A percentile compares a stretch with the other conserved stretches of the same genome.
Evolutionary conservation across 23 red algal species (phyloP).

Genomic region (Gracilaria caudata): DNA sequence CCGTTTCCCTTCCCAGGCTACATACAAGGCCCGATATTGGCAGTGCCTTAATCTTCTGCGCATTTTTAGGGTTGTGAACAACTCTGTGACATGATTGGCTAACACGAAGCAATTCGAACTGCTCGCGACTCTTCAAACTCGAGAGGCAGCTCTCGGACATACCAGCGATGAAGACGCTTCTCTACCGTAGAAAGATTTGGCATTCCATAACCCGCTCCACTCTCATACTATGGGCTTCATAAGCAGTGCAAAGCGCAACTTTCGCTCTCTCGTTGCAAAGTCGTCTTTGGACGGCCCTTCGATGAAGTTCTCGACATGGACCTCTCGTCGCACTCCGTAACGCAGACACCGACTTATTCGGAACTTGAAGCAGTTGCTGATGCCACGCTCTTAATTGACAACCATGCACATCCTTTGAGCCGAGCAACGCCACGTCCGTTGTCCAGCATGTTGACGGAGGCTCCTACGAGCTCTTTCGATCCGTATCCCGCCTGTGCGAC

Average conservation of each 20-base stretch:
- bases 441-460: conserved; percentile 50
- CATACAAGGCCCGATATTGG: neutral
- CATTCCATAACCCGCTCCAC: neutral
- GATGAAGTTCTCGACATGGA: conserved; percentile 26
- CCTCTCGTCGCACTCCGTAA: conserved; percentile 18
- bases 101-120: neutral
- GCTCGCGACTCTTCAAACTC: conserved; percentile 17
- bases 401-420: conserved; percentile 61
- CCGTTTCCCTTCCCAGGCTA: neutral
- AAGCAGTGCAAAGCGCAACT: neutral
- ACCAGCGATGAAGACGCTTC: neutral
- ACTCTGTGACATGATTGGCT: conserved; percentile 9
- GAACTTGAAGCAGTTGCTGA: conserved; percentile 61
- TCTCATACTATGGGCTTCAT: neutral
- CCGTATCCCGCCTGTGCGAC: conserved; percentile 21
- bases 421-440: conserved; percentile 15
- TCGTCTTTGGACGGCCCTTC: neutral
- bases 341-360: conserved; percentile 3
- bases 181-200: neutral
- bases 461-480: conserved; percentile 17
- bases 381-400: conserved; percentile 51
- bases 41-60: conserved; percentile 10
- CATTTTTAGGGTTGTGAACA: conserved; percentile 25
- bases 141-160: neutral
- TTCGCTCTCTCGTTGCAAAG: neutral